Base-by-base conservation (phyloP, 441 rosid genomes). In the Euphorbia schlechtendalii region DNA sequence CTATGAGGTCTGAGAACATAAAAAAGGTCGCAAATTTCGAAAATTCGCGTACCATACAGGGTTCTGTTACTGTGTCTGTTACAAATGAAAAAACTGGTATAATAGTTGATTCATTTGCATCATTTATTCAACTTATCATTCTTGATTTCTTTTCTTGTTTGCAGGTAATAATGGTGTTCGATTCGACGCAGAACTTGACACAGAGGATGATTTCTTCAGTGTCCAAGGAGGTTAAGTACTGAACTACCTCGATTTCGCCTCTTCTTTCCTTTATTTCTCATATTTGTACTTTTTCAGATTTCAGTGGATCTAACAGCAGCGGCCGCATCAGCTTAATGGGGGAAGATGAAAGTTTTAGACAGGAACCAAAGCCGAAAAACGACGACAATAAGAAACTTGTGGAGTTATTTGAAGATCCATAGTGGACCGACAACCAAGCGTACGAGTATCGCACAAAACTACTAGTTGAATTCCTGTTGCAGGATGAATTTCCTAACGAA, bases 141-240 rank as follows among this genome's bases (percentile, higher is more conserved):
- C 55, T 0, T n/a, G 25, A 3, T n/a, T n/a, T 51, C 22, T 48
- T 51, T 18, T 51, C 18, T 5, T 52, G 5, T 28, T 20, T 55
- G 62, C 73, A 73, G 79, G 45, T 17, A 55, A 65, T 56, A 48
- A 18, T 5, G 74, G 73, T 21, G 30, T 59, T 28, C 61, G 20
- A 60, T 13, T 58, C 22, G 28, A 53, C 62, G 45, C 13, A 30
- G 69, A 22, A 55, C 56, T 70, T 8, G 76, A 70, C 4, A 73
- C 71, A 2, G 75, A 74, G 21, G 81, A 77, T 56, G 80, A 73
- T 65, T 82, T 76, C 76, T 63, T 45, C 36, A 77, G 76, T 3
- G 69, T 58, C 69, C 61, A 40, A 8, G 71, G 48, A 8, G 71
- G 80, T 32, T 6, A n/a, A 6, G 34, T 74, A 21, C 53, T 53